phyloP scores from a whole-genome alignment of 768 basidiomycete species.

The Paxillus ammoniavirescens region DNA sequence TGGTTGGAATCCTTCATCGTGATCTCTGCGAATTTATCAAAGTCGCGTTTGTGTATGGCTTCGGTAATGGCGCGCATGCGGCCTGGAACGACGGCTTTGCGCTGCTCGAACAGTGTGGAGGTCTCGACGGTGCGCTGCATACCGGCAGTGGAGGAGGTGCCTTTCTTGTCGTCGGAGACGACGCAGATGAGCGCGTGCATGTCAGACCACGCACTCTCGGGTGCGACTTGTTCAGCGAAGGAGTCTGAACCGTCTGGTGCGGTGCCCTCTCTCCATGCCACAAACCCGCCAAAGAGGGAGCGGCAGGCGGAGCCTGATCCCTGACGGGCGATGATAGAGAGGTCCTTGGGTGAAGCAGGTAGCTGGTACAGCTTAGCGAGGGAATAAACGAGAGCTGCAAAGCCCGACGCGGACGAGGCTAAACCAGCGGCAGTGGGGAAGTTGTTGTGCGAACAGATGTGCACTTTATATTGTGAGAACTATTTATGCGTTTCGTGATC shows the following conservation, averaged over 20 bases:
- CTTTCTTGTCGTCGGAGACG: slow-evolving; percentile 95
- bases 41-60: slow-evolving; percentile 80
- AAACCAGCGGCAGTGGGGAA: slow-evolving; percentile 99
- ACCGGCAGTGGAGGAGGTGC: slow-evolving; percentile 89
- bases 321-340: slow-evolving; percentile 94
- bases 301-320: slow-evolving; percentile 98
- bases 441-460: slow-evolving; percentile 95
- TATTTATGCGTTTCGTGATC: neutral
- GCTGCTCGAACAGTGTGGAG: slow-evolving; percentile 81
- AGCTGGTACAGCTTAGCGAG: slow-evolving; percentile 85
- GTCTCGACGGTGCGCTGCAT: slow-evolving; percentile 99
- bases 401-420: slow-evolving; percentile 95
- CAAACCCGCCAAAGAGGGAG: slow-evolving; percentile 95
- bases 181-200: slow-evolving; percentile 98
- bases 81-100: slow-evolving; percentile 86
- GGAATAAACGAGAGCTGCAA: slow-evolving; percentile 91
- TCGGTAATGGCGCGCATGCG: slow-evolving; percentile 81
- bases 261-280: slow-evolving; percentile 77
- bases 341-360: slow-evolving; percentile 70
- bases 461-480: slow-evolving; percentile 54
- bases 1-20: slow-evolving; percentile 99
- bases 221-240: slow-evolving; percentile 83
- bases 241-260: slow-evolving; percentile 76
- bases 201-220: slow-evolving; percentile 87
- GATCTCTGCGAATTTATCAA: slow-evolving; percentile 83